These are phyloP conservation scores for Thielaviopsis euricoi DNA, from an alignment of 2,329 filamentous ascomycete species.

Conservation along the genomic window DNA sequence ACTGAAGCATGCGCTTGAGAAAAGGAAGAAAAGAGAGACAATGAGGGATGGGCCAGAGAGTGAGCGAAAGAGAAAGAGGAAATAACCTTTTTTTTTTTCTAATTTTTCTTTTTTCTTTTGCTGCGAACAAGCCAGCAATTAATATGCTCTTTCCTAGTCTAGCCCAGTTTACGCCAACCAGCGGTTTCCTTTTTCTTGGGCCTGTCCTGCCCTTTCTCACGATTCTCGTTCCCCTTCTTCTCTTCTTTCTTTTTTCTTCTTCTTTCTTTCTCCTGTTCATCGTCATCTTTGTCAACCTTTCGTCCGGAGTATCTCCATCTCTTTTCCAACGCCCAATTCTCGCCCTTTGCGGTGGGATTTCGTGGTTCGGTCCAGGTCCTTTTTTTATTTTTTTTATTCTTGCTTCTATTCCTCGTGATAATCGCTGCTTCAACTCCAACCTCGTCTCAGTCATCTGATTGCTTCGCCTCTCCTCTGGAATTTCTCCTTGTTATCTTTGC, in stretches of 20 bases:
- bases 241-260: neutral
- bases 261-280: neutral
- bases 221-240: neutral
- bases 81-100: neutral
- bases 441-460: neutral
- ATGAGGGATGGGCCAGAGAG: neutral
- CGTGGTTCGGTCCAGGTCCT: neutral
- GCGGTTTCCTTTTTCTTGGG: neutral
- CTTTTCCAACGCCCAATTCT: neutral
- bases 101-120: neutral
- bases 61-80: no score
- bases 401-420: neutral
- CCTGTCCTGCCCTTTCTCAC: neutral
- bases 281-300: neutral
- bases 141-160: neutral
- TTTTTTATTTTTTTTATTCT: neutral
- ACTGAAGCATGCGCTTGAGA: no score
- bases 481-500: neutral
- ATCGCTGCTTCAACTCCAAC: neutral
- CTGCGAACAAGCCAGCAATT: neutral
- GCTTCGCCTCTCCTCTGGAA: neutral
- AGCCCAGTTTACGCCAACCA: neutral
- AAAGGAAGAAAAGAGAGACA: neutral
- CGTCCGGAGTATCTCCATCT: neutral
- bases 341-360: constrained; percentile 6